Evolutionary conservation across 805 yeast genomes (phyloP), one percentile per base, ranked within the genome.

Genomic region (Kregervanrija pseudodelftensis): DNA sequence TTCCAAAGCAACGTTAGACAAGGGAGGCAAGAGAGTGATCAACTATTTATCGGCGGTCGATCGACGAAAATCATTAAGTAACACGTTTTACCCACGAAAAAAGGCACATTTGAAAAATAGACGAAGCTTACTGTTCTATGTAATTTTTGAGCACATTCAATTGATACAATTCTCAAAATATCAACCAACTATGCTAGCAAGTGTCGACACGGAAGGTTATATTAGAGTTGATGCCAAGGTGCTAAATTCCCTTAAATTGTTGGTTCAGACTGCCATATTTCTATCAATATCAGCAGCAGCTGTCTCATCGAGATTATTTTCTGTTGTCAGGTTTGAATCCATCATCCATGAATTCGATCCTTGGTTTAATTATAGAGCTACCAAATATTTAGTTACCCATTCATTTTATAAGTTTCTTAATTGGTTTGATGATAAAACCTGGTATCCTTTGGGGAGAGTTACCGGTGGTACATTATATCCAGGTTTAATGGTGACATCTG

Each of bases 391-490:
- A 53, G 95, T 88, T 30, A 70, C 77, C 37, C 80, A 88, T 59
- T 82, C 93, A 7, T 91, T 79, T 65, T 84, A 89, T 70, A 90
- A 89, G 53, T 95, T 93, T 60, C 74, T 95, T 59, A 93, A 93
- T 65, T 93, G 99, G 99, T 93, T 93, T 59, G 99, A 93, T 64
- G 97, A 91, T 64, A 79, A 96, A 61, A 91, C 99, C 14, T 93
- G 99, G 99, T 93, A 93, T 65, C 99, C 99, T 14, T 73, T 93
- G 54, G 99, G 99, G 15, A 79, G 99, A 69, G 99, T 93, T 59
- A 93, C 99, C 11, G 99, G 99, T 55, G 99, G 99, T 47, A 95
- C 99, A 1, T 67, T 93, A 50, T 93, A 95, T 60, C 99, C 99
- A 3, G 99, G 99, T 8, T 71, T 95, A 53, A 93, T 93, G 99